Base-by-base conservation (phyloP, 1,139 yeast genomes). In the Meyerozyma elateridarum region DNA sequence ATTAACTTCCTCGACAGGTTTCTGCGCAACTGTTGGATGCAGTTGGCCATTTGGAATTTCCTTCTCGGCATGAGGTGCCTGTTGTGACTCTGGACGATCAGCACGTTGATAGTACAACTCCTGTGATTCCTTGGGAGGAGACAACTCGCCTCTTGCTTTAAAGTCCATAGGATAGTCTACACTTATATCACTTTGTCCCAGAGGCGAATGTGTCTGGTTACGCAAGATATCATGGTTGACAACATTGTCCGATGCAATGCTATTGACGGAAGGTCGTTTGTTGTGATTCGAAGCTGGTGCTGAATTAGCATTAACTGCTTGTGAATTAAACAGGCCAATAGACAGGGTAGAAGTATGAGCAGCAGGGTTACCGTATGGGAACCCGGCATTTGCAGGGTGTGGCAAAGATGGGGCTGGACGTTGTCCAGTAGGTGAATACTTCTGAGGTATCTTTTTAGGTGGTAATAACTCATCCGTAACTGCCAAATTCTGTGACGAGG, bases 131-230 rank as follows among this genome's bases (percentile, higher is more conserved):
- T 22, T 21, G 7, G 25, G 24, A n/a, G 34, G 19, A 13, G 25
- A 15, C 11, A n/a, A n/a, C n/a, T n/a, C n/a, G n/a, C 14, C 8
- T 15, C 27, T 5, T 14, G 14, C 27, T 37, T 50, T 54, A 34
- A 51, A 52, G 20, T 58, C 62, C 35, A 39, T 46, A 4, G 62
- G 64, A 35, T 53, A 56, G 31, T 57, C 64, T 33, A 56, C 33
- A 36, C 64, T 57, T 12, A 57, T 42, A 32, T 59, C 65, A 43
- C 65, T 59, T 27, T 58, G 64, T 15, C 51, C 41, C 8, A 63
- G 53, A 6, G 64, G 57, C 1, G 64, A 51, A 25, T 47, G 51
- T 13, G 43, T 42, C 24, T 51, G 57, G 6, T 38, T 42, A 17
- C 51, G 35, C n/a, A 47, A 34, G 3, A 35, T 39, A 21, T 42